A percentile compares a stretch with the other conserved stretches of the same genome.
These are phyloP conservation scores for Morella rubra DNA, from an alignment of 306 rosid species.

Conservation along the genomic window DNA sequence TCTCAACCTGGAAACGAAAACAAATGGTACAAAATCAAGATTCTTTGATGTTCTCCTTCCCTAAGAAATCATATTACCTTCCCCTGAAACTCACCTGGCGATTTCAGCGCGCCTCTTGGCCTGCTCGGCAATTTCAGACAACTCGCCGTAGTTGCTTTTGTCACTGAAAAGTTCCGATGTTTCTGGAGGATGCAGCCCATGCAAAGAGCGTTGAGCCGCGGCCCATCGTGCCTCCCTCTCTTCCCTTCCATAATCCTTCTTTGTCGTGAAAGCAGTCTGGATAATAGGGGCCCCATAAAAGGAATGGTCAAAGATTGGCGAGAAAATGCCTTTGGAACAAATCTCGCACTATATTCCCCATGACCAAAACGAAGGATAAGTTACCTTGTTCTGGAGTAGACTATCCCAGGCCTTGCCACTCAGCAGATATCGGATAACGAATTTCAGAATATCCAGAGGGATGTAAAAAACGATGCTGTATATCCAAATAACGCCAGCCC, in stretches of 20 bases:
- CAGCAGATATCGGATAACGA: conserved; percentile 61
- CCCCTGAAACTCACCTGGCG: conserved; percentile 46
- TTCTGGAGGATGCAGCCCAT: conserved; percentile 78
- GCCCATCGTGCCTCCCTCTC: conserved; percentile 97
- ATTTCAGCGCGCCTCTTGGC: conserved; percentile 82
- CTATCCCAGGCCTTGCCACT: conserved; percentile 88
- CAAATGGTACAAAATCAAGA: background rate
- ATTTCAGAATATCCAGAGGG: conserved; percentile 71
- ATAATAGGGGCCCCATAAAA: background rate
- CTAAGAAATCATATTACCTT: background rate
- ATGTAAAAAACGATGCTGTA: conserved; percentile 69
- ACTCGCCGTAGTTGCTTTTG: conserved; percentile 50
- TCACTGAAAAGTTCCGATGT: conserved; percentile 42
- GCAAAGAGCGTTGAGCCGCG: conserved; percentile 77
- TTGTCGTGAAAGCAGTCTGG: conserved; percentile 77
- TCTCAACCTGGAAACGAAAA: conserved; percentile 54
- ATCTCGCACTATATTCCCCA: background rate
- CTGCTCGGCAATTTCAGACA: conserved; percentile 81
- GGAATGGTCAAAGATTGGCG: background rate
- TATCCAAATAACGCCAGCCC: conserved; percentile 90
- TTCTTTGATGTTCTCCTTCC: background rate
- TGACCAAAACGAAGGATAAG: background rate
- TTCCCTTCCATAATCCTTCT: conserved; percentile 80
- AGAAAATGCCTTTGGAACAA: background rate
- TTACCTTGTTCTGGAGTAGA: conserved; percentile 62